These are phyloP conservation scores for Fusarium sp. DNA, from an alignment of 2,329 filamentous ascomycete species.

Conservation along the genomic window DNA sequence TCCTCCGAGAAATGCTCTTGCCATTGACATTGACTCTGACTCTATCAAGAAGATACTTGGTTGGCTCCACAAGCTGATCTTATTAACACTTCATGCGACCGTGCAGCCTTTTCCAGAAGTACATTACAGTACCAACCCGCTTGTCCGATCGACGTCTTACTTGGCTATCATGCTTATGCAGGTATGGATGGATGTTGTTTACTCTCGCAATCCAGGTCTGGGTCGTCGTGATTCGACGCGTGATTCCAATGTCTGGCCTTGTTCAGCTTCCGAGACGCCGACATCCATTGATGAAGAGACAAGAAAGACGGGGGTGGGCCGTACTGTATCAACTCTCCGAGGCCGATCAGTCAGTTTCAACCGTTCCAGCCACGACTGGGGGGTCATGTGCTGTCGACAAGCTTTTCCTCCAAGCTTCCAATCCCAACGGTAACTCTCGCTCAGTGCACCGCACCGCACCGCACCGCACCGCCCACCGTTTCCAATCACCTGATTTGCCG, in stretches of 20 bases:
- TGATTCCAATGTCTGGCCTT: conserved; percentile 26
- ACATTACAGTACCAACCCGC: conserved; percentile 17
- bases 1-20: background rate
- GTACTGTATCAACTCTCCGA: conserved; percentile 14
- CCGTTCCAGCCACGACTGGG: conserved; percentile 11
- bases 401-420: conserved; percentile 18
- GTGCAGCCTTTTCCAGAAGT: conserved; percentile 23
- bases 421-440: conserved; percentile 26
- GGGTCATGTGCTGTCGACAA: conserved; percentile 38
- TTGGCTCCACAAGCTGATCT: conserved; percentile 40
- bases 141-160: conserved; percentile 3
- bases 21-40: conserved; percentile 14
- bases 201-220: conserved; percentile 27
- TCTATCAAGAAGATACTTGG: conserved; percentile 37
- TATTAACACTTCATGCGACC: conserved; percentile 33
- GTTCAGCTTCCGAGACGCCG: conserved; percentile 11
- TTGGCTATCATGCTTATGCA: background rate
- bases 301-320: conserved; percentile 22
- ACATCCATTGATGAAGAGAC: background rate
- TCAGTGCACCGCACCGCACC: too few relatives aligned
- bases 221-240: conserved; percentile 38
- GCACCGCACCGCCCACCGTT: conserved; percentile 20
- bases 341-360: conserved; percentile 9
- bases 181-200: background rate
- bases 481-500: conserved; percentile 36